Evolutionary conservation across 345 rosid species (phyloP).

Genomic region (Draba incana): DNA sequence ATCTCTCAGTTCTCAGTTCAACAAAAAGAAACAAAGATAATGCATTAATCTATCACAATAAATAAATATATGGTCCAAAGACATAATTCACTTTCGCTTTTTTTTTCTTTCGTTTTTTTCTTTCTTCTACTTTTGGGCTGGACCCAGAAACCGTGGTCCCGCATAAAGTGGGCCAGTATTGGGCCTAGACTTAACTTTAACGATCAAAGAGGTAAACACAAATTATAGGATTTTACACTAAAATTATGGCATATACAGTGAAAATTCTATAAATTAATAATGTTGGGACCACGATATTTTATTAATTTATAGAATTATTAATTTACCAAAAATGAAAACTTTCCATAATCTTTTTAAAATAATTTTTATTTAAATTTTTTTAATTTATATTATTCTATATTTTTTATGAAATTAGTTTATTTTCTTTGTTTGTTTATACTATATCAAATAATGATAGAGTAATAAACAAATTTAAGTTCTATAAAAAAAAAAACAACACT

Average conservation of each 20-base stretch:
- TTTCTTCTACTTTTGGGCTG: conserved; percentile 35
- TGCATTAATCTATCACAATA: conserved; percentile 13
- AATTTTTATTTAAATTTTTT: too few species aligned
- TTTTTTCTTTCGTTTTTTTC: conserved; percentile 16
- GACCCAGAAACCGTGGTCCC: conserved; percentile 39
- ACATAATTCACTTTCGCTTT: conserved; percentile 21
- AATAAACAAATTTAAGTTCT: too few species aligned
- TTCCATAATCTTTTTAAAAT: too few species aligned
- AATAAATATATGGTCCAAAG: conserved; percentile 28
- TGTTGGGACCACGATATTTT: too few species aligned
- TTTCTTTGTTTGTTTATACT: too few species aligned
- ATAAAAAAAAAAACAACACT: too few species aligned
- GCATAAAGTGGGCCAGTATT: not conserved
- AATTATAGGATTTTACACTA: not conserved
- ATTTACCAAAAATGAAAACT: too few species aligned
- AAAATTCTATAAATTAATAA: too few species aligned
- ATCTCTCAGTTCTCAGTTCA: not conserved
- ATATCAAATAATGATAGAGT: too few species aligned
- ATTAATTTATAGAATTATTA: too few species aligned
- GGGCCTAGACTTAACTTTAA: conserved; percentile 25
- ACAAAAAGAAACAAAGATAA: conserved; percentile 8
- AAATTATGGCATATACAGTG: not conserved
- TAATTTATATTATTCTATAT: too few species aligned
- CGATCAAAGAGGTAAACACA: conserved; percentile 21
- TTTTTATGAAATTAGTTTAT: too few species aligned